Conservation (phyloP, 2,329 filamentous ascomycete species). For the Myotisia sp. region DNA sequence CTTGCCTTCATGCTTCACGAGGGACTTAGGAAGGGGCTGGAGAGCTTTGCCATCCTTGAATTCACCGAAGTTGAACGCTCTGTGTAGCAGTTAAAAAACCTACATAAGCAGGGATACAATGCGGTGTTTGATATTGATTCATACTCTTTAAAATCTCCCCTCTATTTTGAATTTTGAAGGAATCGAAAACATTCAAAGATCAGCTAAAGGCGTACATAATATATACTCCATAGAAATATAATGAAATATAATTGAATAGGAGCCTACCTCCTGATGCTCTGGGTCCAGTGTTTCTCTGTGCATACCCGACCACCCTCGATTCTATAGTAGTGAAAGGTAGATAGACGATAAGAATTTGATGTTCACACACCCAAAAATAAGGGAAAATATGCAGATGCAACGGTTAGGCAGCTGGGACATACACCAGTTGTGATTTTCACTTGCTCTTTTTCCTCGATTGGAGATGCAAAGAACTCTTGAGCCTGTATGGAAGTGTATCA, state of each 20-base stretch:
- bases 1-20: slow-evolving; percentile 45
- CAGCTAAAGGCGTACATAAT: no score
- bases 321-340: slow-evolving; percentile 34
- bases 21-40: slow-evolving; percentile 58
- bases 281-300: slow-evolving; percentile 80
- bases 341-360: background rate
- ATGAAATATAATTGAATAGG: background rate
- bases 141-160: slow-evolving; percentile 81
- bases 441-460: slow-evolving; percentile 54
- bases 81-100: slow-evolving; percentile 23
- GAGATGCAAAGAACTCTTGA: slow-evolving; percentile 56
- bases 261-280: slow-evolving; percentile 55
- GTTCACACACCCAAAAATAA: slow-evolving; percentile 2
- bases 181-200: no score
- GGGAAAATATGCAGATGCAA: background rate
- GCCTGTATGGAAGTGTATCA: slow-evolving; percentile 38
- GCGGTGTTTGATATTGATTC: no score
- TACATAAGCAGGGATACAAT: background rate
- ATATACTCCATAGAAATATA: no score
- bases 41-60: slow-evolving; percentile 55
- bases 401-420: no score
- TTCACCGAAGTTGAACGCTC: slow-evolving; percentile 83
- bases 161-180: slow-evolving; percentile 30
- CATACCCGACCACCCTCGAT: slow-evolving; percentile 80
- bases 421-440: slow-evolving; percentile 58